These are phyloP conservation scores for Pythium oligandrum DNA, from an alignment of 352 stramenopile genomes.

Conservation along the genomic window DNA sequence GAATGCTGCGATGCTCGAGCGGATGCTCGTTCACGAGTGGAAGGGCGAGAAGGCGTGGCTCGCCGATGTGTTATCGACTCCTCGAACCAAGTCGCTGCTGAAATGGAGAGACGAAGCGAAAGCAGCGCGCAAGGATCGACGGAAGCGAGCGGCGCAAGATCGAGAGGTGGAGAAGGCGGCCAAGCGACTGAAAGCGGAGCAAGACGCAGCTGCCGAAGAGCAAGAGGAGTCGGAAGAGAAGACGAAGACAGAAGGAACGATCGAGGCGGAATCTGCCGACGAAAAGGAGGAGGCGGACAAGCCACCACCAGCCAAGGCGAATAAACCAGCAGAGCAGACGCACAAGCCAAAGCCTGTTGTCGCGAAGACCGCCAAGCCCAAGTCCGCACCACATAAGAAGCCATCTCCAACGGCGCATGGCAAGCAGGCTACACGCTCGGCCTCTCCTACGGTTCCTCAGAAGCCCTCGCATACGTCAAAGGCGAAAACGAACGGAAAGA, in stretches of 20 bases:
- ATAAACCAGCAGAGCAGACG: neutral
- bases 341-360: neutral
- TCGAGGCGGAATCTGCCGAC: neutral
- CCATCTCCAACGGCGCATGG: neutral
- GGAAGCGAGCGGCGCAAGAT: slow-evolving; percentile 57
- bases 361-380: neutral
- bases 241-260: neutral
- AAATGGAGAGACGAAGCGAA: slow-evolving; percentile 67
- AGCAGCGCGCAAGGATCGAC: slow-evolving; percentile 40
- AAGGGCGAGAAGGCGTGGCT: slow-evolving; percentile 53
- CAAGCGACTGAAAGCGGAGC: slow-evolving; percentile 27
- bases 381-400: too few species aligned
- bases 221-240: neutral
- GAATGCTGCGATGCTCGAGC: slow-evolving; percentile 51
- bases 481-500: too few species aligned
- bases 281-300: neutral
- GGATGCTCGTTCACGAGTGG: slow-evolving; percentile 70
- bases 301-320: too few species aligned
- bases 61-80: slow-evolving; percentile 37
- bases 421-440: too few species aligned
- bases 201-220: slow-evolving; percentile 13
- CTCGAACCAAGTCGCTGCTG: slow-evolving; percentile 52
- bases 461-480: too few species aligned
- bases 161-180: slow-evolving; percentile 28
- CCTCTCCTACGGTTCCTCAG: too few species aligned